A percentile compares a stretch with the other conserved stretches of the same genome.
Evolutionary conservation across 495 filamentous ascomycete species (phyloP).

Genomic region (Chlorociboria aeruginascens): DNA sequence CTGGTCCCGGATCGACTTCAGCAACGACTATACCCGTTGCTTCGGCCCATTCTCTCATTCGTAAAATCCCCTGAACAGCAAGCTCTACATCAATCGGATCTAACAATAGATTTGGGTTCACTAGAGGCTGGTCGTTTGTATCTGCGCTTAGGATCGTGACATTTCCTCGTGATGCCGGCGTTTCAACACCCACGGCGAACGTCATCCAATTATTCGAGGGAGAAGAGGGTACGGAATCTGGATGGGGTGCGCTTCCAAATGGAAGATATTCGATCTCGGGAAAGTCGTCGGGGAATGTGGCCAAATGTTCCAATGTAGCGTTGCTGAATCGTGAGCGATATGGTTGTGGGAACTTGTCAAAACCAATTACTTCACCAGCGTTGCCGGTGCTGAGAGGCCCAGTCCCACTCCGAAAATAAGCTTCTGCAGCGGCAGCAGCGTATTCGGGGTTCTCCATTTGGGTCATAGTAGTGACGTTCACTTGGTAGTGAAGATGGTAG

Average conservation of each 20-base stretch:
- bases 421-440: too few species aligned
- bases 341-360: too few species aligned
- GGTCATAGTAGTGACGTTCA: too few species aligned
- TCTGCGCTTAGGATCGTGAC: constrained; percentile 36
- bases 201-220: constrained; percentile 1
- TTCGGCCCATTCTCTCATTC: constrained; percentile 31
- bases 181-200: constrained; percentile 23
- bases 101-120: constrained; percentile 42
- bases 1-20: constrained; percentile 35
- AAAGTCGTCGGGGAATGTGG: constrained; percentile 45
- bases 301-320: too few species aligned
- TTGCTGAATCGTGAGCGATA: too few species aligned
- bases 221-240: too few species aligned
- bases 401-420: too few species aligned
- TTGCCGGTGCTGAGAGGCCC: too few species aligned
- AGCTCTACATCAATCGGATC: constrained; percentile 42
- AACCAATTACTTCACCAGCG: too few species aligned
- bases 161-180: constrained; percentile 41
- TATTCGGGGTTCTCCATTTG: too few species aligned
- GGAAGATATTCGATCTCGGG: constrained; percentile 44
- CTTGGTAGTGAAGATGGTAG: too few species aligned
- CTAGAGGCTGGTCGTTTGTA: constrained; percentile 33
- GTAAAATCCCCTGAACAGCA: constrained; percentile 38
- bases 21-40: constrained; percentile 32
- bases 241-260: too few species aligned